Conservation (phyloP, 345 rosid species). For the Turritis glabra region DNA sequence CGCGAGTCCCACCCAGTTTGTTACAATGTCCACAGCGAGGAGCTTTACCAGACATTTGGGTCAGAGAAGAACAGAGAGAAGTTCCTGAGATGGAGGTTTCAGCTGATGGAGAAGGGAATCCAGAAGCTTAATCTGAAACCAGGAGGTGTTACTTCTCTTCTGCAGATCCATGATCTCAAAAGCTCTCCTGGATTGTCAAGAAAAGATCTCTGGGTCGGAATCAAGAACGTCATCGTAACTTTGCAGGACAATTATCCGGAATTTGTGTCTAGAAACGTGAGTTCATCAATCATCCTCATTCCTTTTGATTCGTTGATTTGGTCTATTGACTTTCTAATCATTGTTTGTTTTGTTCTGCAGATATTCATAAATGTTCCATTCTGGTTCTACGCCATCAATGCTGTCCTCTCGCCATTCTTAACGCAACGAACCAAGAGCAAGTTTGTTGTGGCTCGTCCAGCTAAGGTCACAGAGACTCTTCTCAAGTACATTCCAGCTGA, state of each 20-base stretch:
- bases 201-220: constrained; percentile 62
- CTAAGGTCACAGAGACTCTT: constrained; percentile 68
- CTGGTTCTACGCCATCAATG: constrained; percentile 73
- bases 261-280: constrained; percentile 75
- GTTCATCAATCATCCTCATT: constrained; percentile 19
- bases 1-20: constrained; percentile 75
- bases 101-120: constrained; percentile 84
- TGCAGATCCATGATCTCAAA: constrained; percentile 81
- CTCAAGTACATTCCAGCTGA: constrained; percentile 78
- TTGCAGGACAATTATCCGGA: constrained; percentile 89
- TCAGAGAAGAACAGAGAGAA: constrained; percentile 56
- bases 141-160: constrained; percentile 73
- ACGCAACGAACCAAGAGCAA: constrained; percentile 86
- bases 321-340: neutral
- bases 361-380: constrained; percentile 81
- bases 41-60: constrained; percentile 67
- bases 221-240: constrained; percentile 57
- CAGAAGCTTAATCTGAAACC: constrained; percentile 74
- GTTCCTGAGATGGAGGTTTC: constrained; percentile 80
- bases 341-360: too few species aligned
- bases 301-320: neutral
- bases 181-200: constrained; percentile 65
- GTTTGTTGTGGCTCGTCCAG: constrained; percentile 66
- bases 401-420: constrained; percentile 73
- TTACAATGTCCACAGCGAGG: constrained; percentile 65